Percentiles rank a stretch among this genome's conserved stretches.
phyloP scores from a whole-genome alignment of 2,329 filamentous ascomycete species.

The Ampelomyces quisqualis region DNA sequence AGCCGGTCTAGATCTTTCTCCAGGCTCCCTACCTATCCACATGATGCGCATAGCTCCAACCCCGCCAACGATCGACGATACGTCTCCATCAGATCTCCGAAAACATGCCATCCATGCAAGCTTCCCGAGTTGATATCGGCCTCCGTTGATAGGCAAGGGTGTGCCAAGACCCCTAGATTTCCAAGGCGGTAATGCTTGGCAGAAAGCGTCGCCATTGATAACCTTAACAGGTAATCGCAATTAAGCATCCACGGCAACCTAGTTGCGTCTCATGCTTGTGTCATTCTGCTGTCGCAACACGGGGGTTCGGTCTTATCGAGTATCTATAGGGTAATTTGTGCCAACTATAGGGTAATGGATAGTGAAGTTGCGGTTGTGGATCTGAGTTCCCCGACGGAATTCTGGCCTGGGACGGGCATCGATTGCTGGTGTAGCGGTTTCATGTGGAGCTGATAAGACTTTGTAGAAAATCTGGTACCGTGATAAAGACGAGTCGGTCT shows the following conservation, averaged over 20 bases:
- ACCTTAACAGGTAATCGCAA: slow-evolving; percentile 33
- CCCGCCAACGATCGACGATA: slow-evolving; percentile 18
- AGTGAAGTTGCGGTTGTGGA: slow-evolving; percentile 17
- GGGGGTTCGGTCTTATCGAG: slow-evolving; percentile 29
- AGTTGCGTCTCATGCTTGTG: slow-evolving; percentile 25
- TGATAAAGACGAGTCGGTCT: slow-evolving; percentile 14
- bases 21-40: slow-evolving; percentile 9
- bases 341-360: slow-evolving; percentile 42
- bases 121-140: slow-evolving; percentile 21
- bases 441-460: slow-evolving; percentile 28
- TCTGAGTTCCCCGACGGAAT: slow-evolving; percentile 17
- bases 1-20: slow-evolving; percentile 14
- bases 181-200: slow-evolving; percentile 22
- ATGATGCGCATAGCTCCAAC: slow-evolving; percentile 14
- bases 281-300: slow-evolving; percentile 26
- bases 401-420: slow-evolving; percentile 2
- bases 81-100: slow-evolving; percentile 9
- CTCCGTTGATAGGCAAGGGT: slow-evolving; percentile 16
- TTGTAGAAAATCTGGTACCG: slow-evolving; percentile 1
- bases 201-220: slow-evolving; percentile 35
- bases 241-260: slow-evolving; percentile 4
- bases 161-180: slow-evolving; percentile 10
- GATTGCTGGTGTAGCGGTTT: slow-evolving; percentile 20
- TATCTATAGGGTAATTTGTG: slow-evolving; percentile 38
- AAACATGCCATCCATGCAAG: slow-evolving; percentile 7